These are phyloP conservation scores for Trichoderma aggressivum DNA, from an alignment of 2,329 filamentous ascomycete species.

Conservation along the genomic window DNA sequence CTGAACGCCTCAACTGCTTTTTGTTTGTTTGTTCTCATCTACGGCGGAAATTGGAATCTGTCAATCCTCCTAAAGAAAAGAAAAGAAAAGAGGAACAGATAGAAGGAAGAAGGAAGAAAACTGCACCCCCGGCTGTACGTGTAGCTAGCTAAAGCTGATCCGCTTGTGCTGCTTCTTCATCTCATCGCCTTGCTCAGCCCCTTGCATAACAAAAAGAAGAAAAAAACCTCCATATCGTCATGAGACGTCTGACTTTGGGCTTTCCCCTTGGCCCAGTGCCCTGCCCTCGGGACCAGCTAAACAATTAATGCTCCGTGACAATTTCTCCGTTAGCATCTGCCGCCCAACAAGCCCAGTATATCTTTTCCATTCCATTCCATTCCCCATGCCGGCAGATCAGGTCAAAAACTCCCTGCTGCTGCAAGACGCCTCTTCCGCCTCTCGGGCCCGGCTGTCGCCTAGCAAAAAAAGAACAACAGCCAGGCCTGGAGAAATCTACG, in stretches of 20 bases:
- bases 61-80: neutral
- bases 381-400: neutral
- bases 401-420: neutral
- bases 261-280: neutral
- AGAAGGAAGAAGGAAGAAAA: neutral
- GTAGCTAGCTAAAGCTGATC: neutral
- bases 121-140: neutral
- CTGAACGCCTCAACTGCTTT: neutral
- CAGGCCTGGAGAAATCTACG: neutral
- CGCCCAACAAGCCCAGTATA: neutral
- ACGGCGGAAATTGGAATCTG: neutral
- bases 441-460: slow-evolving; percentile 2
- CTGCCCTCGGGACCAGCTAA: neutral
- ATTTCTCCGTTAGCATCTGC: neutral
- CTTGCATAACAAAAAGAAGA: neutral
- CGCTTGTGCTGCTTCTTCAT: neutral
- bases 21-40: neutral
- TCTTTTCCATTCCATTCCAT: neutral
- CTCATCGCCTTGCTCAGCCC: neutral
- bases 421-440: slow-evolving; percentile 5
- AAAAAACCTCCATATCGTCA: neutral
- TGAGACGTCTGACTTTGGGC: neutral
- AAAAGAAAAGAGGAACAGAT: neutral
- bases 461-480: neutral
- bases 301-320: neutral